phyloP scores from a whole-genome alignment of 2,329 filamentous ascomycete genomes.

The Colletotrichum eremochloae region DNA sequence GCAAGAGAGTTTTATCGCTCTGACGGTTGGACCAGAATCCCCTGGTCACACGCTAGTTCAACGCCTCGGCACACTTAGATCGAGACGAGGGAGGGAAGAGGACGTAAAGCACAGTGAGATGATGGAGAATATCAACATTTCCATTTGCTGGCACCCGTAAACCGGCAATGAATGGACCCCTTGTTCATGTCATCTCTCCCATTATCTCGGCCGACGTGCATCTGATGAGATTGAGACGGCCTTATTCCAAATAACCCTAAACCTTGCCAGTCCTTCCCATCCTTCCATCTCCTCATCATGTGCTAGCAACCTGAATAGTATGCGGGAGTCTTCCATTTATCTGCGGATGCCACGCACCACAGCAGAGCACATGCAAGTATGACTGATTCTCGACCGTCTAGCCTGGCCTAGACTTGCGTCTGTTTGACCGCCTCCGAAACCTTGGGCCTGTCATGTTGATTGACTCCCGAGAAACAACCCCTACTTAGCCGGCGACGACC shows the following conservation, averaged over 20 bases:
- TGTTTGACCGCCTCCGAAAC: constrained; percentile 1
- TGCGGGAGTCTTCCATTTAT: constrained; percentile 12
- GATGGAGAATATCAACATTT: background rate
- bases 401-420: background rate
- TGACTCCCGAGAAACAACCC: constrained; percentile 20
- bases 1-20: no score
- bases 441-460: constrained; percentile 31
- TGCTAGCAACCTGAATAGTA: background rate
- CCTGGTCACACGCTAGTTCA: no score
- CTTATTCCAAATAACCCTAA: no score
- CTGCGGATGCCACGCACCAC: background rate
- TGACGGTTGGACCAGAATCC: no score
- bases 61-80: no score
- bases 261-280: background rate
- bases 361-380: background rate
- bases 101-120: no score
- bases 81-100: no score
- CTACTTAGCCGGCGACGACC: constrained; percentile 1
- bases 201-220: background rate
- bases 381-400: background rate
- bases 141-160: background rate
- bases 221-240: background rate
- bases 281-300: constrained; percentile 6
- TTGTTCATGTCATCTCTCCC: constrained; percentile 34
- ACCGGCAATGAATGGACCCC: background rate